Conservation (phyloP, 257 asterid genomes). For the Haberlea rhodopensis region DNA sequence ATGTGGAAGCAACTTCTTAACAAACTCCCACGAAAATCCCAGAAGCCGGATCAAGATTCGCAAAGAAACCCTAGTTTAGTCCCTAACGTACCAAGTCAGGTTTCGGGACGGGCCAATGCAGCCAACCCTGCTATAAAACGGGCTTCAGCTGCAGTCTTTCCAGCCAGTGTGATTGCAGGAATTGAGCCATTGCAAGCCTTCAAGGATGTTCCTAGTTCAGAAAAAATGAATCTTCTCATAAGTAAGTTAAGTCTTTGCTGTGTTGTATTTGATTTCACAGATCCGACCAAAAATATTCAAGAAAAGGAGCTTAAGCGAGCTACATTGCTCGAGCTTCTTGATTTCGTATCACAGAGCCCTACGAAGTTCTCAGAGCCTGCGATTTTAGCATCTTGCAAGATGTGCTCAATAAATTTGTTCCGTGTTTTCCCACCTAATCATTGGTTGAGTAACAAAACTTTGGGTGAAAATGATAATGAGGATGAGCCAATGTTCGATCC, state of each 20-base stretch:
- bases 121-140: conserved; percentile 40
- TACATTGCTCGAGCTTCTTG: conserved; percentile 76
- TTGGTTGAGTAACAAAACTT: conserved; percentile 33
- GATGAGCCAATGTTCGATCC: conserved; percentile 84
- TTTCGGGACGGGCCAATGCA: conserved; percentile 36
- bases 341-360: conserved; percentile 63
- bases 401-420: conserved; percentile 78
- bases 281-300: conserved; percentile 49
- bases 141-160: conserved; percentile 69
- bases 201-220: conserved; percentile 71
- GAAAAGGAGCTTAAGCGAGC: conserved; percentile 75
- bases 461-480: conserved; percentile 57
- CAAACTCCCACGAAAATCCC: conserved; percentile 66
- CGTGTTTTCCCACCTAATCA: conserved; percentile 66
- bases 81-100: conserved; percentile 28
- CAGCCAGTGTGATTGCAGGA: conserved; percentile 65
- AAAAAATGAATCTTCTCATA: conserved; percentile 74
- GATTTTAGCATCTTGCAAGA: conserved; percentile 71
- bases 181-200: conserved; percentile 83
- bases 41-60: conserved; percentile 46
- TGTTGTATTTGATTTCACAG: conserved; percentile 74
- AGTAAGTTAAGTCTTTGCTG: conserved; percentile 91
- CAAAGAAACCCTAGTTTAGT: conserved; percentile 40
- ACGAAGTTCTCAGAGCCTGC: conserved; percentile 69
- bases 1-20: conserved; percentile 83